Evolutionary conservation across 805 yeast species (phyloP).

Genomic region (Isabelozyma gotoi): DNA sequence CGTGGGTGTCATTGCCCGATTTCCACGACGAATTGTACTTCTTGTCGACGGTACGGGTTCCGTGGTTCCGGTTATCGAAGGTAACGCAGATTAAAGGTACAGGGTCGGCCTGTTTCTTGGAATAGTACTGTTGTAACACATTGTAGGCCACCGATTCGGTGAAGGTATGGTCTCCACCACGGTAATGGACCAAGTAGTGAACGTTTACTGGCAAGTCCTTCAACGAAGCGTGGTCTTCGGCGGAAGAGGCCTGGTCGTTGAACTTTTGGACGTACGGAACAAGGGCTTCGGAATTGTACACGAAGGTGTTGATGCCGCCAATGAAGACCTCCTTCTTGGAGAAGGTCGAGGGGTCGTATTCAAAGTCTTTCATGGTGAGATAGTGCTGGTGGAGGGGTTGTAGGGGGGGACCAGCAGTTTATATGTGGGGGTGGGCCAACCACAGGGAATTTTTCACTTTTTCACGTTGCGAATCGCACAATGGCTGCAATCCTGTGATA

Average conservation of each 20-base stretch:
- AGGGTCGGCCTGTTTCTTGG: conserved; percentile 13
- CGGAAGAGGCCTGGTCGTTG: conserved; percentile 2
- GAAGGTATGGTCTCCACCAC: conserved; percentile 37
- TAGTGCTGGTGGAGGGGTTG: too few species aligned
- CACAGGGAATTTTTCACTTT: conserved; percentile 1
- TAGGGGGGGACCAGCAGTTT: neutral
- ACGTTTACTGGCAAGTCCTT: conserved; percentile 36
- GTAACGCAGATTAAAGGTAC: conserved; percentile 46
- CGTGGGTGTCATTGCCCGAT: conserved; percentile 50
- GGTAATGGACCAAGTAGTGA: conserved; percentile 47
- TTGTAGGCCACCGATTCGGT: conserved; percentile 41
- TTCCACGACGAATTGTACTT: conserved; percentile 44
- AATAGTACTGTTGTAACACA: conserved; percentile 26
- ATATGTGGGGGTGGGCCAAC: too few species aligned
- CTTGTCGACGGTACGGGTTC: conserved; percentile 40
- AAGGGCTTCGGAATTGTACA: conserved; percentile 39
- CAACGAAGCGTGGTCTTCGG: conserved; percentile 6
- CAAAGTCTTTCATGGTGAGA: conserved; percentile 12
- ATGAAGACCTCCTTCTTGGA: conserved; percentile 21
- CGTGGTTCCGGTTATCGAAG: conserved; percentile 59
- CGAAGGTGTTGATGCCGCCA: conserved; percentile 47
- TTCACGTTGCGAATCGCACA: too few species aligned
- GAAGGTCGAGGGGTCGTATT: conserved; percentile 13
- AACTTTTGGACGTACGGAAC: conserved; percentile 21
- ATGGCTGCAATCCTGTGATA: too few species aligned